A percentile compares a stretch with the other conserved stretches of the same genome.
These are phyloP conservation scores for Cutaneotrichosporon arboriforme DNA, from an alignment of 1,284 basidiomycete genomes.

Conservation along the genomic window DNA sequence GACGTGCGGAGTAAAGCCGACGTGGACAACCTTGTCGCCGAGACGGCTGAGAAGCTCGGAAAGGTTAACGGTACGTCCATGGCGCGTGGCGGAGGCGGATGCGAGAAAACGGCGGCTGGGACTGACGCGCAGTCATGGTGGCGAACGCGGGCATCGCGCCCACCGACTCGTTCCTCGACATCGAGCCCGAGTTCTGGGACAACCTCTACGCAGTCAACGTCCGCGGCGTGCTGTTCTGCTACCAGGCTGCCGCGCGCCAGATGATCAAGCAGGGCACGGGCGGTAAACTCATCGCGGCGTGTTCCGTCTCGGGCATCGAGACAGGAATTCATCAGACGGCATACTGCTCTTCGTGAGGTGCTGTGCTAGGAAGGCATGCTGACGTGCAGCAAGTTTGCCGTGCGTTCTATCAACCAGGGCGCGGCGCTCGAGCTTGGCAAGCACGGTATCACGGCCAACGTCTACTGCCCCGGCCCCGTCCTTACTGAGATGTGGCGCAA, in stretches of 20 bases:
- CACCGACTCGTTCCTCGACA: slow-evolving; percentile 41
- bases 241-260: slow-evolving; percentile 49
- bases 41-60: slow-evolving; percentile 37
- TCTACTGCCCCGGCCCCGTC: slow-evolving; percentile 53
- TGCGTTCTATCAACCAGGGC: slow-evolving; percentile 47
- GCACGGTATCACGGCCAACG: slow-evolving; percentile 53
- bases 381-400: slow-evolving; percentile 48
- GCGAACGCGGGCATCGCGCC: slow-evolving; percentile 51
- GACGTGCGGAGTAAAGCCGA: slow-evolving; percentile 39
- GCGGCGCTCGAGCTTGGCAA: slow-evolving; percentile 49
- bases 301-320: neutral
- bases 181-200: slow-evolving; percentile 38
- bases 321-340: neutral
- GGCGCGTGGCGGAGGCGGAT: no score
- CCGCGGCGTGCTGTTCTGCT: slow-evolving; percentile 45
- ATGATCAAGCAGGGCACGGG: slow-evolving; percentile 52
- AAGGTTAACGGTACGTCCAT: slow-evolving; percentile 33
- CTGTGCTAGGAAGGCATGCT: neutral
- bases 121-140: slow-evolving; percentile 39
- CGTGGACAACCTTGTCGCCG: slow-evolving; percentile 34
- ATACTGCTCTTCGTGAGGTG: neutral
- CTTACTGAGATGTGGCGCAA: slow-evolving; percentile 44
- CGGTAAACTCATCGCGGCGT: slow-evolving; percentile 46
- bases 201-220: slow-evolving; percentile 41
- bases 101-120: neutral